Evolutionary conservation across 2,329 filamentous ascomycete species (phyloP).

Genomic region (Alternaria arbusti): DNA sequence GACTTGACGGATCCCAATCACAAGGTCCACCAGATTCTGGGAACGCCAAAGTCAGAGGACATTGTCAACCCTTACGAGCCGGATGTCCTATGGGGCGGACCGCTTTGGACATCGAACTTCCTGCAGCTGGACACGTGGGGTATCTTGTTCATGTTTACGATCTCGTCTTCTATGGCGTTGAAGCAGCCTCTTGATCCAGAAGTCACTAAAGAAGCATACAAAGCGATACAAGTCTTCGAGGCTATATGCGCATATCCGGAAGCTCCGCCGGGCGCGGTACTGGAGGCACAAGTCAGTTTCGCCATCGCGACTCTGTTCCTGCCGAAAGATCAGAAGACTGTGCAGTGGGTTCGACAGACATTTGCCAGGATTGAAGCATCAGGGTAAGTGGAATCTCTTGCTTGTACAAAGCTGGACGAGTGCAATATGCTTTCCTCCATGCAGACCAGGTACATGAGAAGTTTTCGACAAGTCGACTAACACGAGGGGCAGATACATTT

Average conservation of each 20-base stretch:
- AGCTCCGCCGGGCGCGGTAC: constrained; percentile 71
- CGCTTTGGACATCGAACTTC: constrained; percentile 76
- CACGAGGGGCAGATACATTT: constrained; percentile 72
- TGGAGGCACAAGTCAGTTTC: constrained; percentile 77
- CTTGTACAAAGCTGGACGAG: background rate
- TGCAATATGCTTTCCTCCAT: background rate
- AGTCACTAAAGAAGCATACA: constrained; percentile 67
- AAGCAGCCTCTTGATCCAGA: constrained; percentile 60
- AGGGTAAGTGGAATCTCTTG: constrained; percentile 66
- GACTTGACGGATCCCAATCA: constrained; percentile 66
- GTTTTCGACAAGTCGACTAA: constrained; percentile 10
- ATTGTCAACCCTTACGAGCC: constrained; percentile 77
- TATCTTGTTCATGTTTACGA: constrained; percentile 79
- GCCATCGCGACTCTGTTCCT: constrained; percentile 80
- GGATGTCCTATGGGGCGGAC: constrained; percentile 69
- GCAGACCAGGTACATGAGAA: background rate
- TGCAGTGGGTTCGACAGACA: constrained; percentile 80
- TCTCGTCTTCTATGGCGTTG: constrained; percentile 68
- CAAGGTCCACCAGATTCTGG: constrained; percentile 68
- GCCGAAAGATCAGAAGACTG: constrained; percentile 74
- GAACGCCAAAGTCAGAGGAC: constrained; percentile 64
- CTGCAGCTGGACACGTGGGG: constrained; percentile 79
- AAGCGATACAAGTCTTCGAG: constrained; percentile 80
- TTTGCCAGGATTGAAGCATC: constrained; percentile 78
- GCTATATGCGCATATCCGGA: constrained; percentile 75